Conservation (phyloP, 116 monocot species). For the Cymodocea nodosa region DNA sequence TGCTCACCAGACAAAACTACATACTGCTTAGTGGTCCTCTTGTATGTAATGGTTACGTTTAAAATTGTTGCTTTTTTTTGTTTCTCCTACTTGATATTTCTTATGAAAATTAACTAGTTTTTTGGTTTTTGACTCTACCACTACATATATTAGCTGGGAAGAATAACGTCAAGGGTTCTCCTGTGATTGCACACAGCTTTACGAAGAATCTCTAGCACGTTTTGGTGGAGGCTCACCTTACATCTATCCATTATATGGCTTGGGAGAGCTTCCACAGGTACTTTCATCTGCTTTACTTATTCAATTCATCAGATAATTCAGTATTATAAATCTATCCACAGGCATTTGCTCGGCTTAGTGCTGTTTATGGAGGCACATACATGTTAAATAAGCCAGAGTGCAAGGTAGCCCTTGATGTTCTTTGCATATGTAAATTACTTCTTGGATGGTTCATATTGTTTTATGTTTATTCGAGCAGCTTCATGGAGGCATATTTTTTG, state of each 20-base stretch:
- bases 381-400: constrained; percentile 93
- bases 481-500: neutral
- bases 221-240: constrained; percentile 75
- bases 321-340: constrained; percentile 10
- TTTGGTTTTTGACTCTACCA: neutral
- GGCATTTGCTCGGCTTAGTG: constrained; percentile 97
- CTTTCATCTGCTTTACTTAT: constrained; percentile 1
- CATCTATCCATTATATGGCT: constrained; percentile 80
- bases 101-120: too few species aligned
- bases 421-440: neutral
- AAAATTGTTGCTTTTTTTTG: too few species aligned
- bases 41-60: too few species aligned
- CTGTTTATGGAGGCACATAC: constrained; percentile 99
- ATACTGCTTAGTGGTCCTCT: too few species aligned
- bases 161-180: neutral
- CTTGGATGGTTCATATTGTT: neutral
- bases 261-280: constrained; percentile 91
- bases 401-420: constrained; percentile 36
- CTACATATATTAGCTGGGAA: neutral
- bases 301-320: constrained; percentile 2
- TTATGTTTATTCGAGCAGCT: neutral
- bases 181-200: constrained; percentile 30
- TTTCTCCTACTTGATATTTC: neutral
- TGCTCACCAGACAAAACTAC: too few species aligned
- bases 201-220: constrained; percentile 80